A percentile compares a stretch with the other conserved stretches of the same genome.
Conservation (phyloP, 2,329 filamentous ascomycete genomes). For the Sporothrix luriei region DNA sequence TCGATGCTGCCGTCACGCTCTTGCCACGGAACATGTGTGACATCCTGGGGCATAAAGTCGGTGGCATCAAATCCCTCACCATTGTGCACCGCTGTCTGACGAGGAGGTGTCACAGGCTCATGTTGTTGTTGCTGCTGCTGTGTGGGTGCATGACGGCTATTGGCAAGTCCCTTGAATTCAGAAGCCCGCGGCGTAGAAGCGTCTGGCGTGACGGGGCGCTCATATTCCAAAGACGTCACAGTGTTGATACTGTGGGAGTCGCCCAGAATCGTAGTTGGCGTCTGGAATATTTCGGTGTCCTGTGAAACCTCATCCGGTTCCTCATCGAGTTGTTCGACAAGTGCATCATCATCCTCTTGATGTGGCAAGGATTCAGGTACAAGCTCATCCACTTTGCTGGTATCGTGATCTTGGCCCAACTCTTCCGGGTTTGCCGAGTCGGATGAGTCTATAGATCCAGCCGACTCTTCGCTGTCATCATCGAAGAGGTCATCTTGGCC, state of each 20-base stretch:
- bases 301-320: neutral
- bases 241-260: neutral
- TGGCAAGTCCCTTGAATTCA: slow-evolving; percentile 37
- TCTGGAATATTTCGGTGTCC: slow-evolving; percentile 28
- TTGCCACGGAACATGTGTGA: slow-evolving; percentile 43
- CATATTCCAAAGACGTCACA: neutral
- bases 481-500: slow-evolving; percentile 45
- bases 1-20: slow-evolving; percentile 36
- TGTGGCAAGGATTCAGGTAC: neutral
- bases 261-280: slow-evolving; percentile 24
- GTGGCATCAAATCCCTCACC: slow-evolving; percentile 32
- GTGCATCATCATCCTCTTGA: neutral
- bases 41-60: slow-evolving; percentile 40
- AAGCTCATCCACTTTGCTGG: neutral
- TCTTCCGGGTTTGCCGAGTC: neutral
- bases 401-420: neutral
- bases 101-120: slow-evolving; percentile 33
- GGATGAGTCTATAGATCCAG: neutral
- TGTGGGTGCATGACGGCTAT: slow-evolving; percentile 38
- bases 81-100: slow-evolving; percentile 29
- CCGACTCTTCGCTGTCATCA: slow-evolving; percentile 30
- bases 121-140: neutral
- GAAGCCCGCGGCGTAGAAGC: slow-evolving; percentile 1
- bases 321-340: neutral
- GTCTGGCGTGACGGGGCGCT: slow-evolving; percentile 6